phyloP scores from a whole-genome alignment of 1,284 basidiomycete species.

The Boletus nobilissimus region DNA sequence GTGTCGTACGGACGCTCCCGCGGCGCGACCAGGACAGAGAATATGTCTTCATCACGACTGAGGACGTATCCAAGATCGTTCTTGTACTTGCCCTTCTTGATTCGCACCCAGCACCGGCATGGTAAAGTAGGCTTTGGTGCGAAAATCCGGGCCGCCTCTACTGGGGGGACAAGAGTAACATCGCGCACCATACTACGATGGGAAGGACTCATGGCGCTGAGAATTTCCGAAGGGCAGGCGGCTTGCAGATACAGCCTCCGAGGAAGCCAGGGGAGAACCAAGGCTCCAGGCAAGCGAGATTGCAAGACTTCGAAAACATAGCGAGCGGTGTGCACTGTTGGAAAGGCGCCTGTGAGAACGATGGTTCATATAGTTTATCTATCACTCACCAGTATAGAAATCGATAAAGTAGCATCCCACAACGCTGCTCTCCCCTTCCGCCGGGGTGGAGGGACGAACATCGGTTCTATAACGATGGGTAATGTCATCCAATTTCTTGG shows the following conservation, averaged over 20 bases:
- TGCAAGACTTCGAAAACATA: neutral
- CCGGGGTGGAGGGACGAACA: no score
- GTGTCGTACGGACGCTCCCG: neutral
- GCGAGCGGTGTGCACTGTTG: neutral
- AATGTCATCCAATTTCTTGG: neutral
- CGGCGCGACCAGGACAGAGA: neutral
- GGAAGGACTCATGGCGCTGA: neutral
- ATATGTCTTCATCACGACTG: neutral
- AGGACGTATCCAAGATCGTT: neutral
- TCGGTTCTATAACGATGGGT: neutral
- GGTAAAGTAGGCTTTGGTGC: neutral
- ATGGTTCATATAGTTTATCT: no score
- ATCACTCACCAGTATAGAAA: no score
- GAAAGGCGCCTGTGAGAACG: no score
- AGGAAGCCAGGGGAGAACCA: neutral
- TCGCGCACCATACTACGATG: neutral
- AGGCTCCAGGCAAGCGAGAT: neutral
- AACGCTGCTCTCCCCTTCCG: no score
- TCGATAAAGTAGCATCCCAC: no score
- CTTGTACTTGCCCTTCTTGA: neutral
- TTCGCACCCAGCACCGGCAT: neutral
- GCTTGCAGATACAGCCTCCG: neutral
- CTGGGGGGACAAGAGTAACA: neutral
- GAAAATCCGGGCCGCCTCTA: neutral
- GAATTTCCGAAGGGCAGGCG: neutral